Base-by-base conservation (phyloP, 176 grass and related monocot species). In the Triticum aestivum region DNA sequence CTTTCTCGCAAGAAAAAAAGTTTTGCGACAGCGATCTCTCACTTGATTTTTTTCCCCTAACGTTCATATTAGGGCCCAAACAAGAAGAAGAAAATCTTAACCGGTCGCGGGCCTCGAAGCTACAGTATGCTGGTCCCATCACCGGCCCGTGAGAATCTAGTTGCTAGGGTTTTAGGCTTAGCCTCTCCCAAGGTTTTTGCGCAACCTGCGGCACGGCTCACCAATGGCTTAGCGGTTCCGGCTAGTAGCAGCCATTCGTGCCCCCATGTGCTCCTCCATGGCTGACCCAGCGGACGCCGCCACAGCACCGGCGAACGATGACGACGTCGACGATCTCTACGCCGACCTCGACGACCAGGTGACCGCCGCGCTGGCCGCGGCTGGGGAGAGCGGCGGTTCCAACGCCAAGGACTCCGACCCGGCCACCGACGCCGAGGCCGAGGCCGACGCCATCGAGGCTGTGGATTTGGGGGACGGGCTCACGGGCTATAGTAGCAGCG, bases 321-420 rank as follows among this genome's bases (percentile, higher is more conserved):
- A 85, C 2, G 94, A 94, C 70, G 83, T 89, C 73, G 94, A 83
- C 18, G 86, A 92, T 34, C 94, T 97, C 56, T 97, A 97, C 58
- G 94, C 81, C 11, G 94, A 89, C 75, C 92, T 97, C 88, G 92
- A 89, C 14, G 88, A 92, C 73, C 90, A 89, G 58, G 88, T 94
- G 20, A 83, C 76, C 17, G 92, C 73, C 2, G 86, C 83, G 13
- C 84, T 92, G 7, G 89, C 91, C 15, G 37, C 79, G 24, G 63
- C 74, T 0, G 78, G 85, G 82, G 86, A 89, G 83, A 91, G 89
- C 77, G 83, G 81, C 29, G 79, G 74, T 62, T 87, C 92, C 73
- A 89, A 78, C 79, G 86, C 67, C 23, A 91, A 84, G 79, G 91
- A 91, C 26, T 82, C 87, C 34, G 87, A 87, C 83, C 86, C 73